A percentile compares a stretch with the other conserved stretches of the same genome.
These are phyloP conservation scores for Talaromyces sp. DNA, from an alignment of 2,329 filamentous ascomycete genomes.

Conservation along the genomic window DNA sequence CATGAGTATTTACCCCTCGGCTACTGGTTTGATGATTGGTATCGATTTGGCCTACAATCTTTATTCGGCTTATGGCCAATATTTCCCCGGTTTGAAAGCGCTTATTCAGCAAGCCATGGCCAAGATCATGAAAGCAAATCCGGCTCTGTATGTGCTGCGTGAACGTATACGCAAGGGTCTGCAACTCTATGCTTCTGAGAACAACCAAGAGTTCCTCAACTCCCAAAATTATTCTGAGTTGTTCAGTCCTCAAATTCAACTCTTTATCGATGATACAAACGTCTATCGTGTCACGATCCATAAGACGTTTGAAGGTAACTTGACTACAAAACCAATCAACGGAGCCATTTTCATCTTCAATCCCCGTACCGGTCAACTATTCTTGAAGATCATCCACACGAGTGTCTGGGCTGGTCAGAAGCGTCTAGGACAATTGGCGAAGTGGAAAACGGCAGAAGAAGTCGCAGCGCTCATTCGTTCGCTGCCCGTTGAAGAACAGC, in stretches of 20 bases:
- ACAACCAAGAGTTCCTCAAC: slow-evolving; percentile 98
- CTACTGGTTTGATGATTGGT: slow-evolving; percentile 94
- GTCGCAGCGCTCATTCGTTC: slow-evolving; percentile 95
- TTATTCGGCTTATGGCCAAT: slow-evolving; percentile 96
- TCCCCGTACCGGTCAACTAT: slow-evolving; percentile 92
- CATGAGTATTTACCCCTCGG: slow-evolving; percentile 96
- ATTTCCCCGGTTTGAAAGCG: slow-evolving; percentile 95
- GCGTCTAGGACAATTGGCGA: slow-evolving; percentile 93
- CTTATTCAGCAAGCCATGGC: slow-evolving; percentile 97
- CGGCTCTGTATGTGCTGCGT: slow-evolving; percentile 87
- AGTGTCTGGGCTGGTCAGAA: slow-evolving; percentile 99
- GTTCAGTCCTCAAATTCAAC: slow-evolving; percentile 97
- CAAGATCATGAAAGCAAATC: slow-evolving; percentile 99
- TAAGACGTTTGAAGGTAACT: slow-evolving; percentile 98
- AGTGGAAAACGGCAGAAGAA: slow-evolving; percentile 99
- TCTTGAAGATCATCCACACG: slow-evolving; percentile 99
- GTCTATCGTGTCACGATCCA: slow-evolving; percentile 99
- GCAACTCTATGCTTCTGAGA: slow-evolving; percentile 95
- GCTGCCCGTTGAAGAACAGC: slow-evolving; percentile 93
- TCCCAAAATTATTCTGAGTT: slow-evolving; percentile 99
- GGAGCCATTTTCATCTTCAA: slow-evolving; percentile 99
- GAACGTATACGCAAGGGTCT: slow-evolving; percentile 98
- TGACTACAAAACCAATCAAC: slow-evolving; percentile 99
- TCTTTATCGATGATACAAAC: slow-evolving; percentile 99
- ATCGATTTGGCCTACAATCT: slow-evolving; percentile 97